These are phyloP conservation scores for Effrenium voratum DNA, from an alignment of 73 alveolate species.

Conservation along the genomic window DNA sequence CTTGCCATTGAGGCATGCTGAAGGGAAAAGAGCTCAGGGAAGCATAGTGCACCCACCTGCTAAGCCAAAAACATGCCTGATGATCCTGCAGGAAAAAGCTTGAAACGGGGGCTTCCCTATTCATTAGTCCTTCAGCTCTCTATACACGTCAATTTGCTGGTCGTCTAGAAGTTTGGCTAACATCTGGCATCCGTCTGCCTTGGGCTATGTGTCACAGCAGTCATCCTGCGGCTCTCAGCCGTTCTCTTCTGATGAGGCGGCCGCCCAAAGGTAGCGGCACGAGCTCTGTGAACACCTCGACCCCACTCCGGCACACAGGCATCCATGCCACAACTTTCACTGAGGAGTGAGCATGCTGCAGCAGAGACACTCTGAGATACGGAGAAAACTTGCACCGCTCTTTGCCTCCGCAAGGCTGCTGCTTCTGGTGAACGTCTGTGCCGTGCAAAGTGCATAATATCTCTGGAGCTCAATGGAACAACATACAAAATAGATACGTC, in stretches of 20 bases:
- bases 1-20: not conserved
- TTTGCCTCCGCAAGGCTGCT: not conserved
- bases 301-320: not conserved
- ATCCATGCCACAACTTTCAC: not conserved
- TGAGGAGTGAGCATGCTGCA: conserved; percentile 30
- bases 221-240: not conserved
- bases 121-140: too few relatives aligned
- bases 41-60: too few relatives aligned
- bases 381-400: conserved; percentile 75
- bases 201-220: not conserved
- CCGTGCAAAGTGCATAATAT: not conserved
- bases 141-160: too few relatives aligned
- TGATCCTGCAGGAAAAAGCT: too few relatives aligned
- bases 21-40: too few relatives aligned
- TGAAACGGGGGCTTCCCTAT: too few relatives aligned
- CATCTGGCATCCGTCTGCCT: not conserved
- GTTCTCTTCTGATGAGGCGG: not conserved
- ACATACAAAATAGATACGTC: too few relatives aligned
- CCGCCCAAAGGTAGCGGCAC: conserved; percentile 55
- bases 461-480: not conserved
- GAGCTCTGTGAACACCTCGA: conserved; percentile 57
- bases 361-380: conserved; percentile 63
- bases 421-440: not conserved
- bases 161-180: too few relatives aligned
- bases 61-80: too few relatives aligned